Percentiles rank a stretch among this genome's conserved stretches.
Conservation (phyloP, 371 early-diverging fungal species). For the Saksenaea oblongispora region DNA sequence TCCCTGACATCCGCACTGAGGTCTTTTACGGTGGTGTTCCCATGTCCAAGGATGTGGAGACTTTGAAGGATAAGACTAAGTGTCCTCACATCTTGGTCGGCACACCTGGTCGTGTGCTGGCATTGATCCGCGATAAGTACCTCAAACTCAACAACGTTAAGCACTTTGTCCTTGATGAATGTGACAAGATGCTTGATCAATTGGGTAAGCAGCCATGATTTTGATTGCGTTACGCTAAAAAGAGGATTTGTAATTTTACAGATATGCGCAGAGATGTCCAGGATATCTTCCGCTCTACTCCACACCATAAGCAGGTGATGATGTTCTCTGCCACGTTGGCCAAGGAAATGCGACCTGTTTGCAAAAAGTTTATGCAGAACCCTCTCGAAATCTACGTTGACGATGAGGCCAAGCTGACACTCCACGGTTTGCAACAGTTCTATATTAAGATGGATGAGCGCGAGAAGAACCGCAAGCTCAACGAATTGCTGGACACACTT, state of each 20-base stretch:
- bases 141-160: constrained; percentile 83
- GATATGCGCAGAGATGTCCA: constrained; percentile 98
- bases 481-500: constrained; percentile 87
- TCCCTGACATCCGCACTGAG: constrained; percentile 90
- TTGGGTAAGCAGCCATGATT: constrained; percentile 58
- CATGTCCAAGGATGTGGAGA: constrained; percentile 79
- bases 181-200: constrained; percentile 96
- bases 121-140: constrained; percentile 81
- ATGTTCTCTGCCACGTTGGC: constrained; percentile 97
- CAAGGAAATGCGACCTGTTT: constrained; percentile 90
- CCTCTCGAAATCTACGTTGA: constrained; percentile 98
- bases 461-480: constrained; percentile 93
- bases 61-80: constrained; percentile 76
- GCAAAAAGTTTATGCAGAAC: constrained; percentile 97
- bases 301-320: constrained; percentile 97
- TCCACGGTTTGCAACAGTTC: constrained; percentile 97
- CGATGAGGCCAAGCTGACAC: constrained; percentile 97
- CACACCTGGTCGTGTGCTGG: constrained; percentile 97
- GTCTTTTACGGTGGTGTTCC: constrained; percentile 92
- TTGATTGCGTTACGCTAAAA: not conserved
- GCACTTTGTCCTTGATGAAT: constrained; percentile 99
- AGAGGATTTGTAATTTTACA: constrained; percentile 16
- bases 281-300: constrained; percentile 93
- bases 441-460: constrained; percentile 86
- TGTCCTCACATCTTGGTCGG: constrained; percentile 97